A percentile compares a stretch with the other conserved stretches of the same genome.
Conservation (phyloP, 768 basidiomycete species). For the Mycena pura region DNA sequence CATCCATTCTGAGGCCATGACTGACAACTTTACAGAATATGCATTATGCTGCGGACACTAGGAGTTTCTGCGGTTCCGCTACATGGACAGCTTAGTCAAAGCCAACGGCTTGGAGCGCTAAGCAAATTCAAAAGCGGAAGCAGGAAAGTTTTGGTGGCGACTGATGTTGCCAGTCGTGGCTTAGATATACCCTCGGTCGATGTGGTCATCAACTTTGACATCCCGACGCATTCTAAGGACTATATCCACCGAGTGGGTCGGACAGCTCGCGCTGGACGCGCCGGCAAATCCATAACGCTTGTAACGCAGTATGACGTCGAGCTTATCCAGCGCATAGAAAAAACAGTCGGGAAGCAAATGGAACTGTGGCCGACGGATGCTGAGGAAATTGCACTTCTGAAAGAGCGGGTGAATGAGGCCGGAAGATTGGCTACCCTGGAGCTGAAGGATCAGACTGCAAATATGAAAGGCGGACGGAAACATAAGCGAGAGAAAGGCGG, state of each 20-base stretch:
- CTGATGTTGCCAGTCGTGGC: conserved; percentile 95
- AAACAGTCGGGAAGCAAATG: conserved; percentile 92
- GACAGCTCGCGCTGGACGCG: conserved; percentile 96
- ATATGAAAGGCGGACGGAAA: conserved; percentile 42
- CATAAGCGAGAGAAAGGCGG: conserved; percentile 52
- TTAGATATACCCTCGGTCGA: conserved; percentile 97
- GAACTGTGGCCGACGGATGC: conserved; percentile 85
- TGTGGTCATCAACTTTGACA: conserved; percentile 96
- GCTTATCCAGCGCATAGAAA: conserved; percentile 92
- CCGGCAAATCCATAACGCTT: conserved; percentile 96
- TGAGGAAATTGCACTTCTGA: conserved; percentile 86
- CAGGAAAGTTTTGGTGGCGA: conserved; percentile 91
- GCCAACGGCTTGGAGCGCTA: conserved; percentile 89
- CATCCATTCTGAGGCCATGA: neutral
- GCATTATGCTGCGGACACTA: conserved; percentile 87
- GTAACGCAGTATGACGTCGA: conserved; percentile 99
- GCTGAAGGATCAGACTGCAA: conserved; percentile 75
- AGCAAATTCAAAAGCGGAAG: conserved; percentile 96
- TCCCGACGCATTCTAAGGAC: conserved; percentile 97
- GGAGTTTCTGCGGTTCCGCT: conserved; percentile 96
- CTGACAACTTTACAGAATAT: conserved; percentile 59
- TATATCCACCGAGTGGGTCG: conserved; percentile 98
- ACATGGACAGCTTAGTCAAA: conserved; percentile 94
- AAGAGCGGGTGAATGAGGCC: conserved; percentile 91
- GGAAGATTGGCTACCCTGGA: conserved; percentile 78